Conservation (phyloP, 208 protist genomes). For the Leishmania turanica region DNA sequence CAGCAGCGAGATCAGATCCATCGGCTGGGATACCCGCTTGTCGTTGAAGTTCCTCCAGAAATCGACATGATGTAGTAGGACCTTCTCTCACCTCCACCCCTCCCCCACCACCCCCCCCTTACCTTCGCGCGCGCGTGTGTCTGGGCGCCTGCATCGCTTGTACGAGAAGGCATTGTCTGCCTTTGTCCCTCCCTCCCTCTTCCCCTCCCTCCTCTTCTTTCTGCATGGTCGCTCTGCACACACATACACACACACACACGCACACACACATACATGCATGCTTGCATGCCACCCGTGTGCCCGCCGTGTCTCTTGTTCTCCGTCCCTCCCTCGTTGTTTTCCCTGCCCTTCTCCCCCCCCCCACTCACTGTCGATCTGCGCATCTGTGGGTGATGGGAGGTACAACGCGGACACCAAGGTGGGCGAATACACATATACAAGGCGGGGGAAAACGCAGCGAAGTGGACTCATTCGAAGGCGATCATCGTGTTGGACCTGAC, state of each 20-base stretch:
- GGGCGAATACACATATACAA: too few species aligned
- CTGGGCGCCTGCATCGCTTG: not conserved
- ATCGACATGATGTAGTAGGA: constrained; percentile 27
- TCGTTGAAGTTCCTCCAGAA: constrained; percentile 24
- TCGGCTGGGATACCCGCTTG: constrained; percentile 41
- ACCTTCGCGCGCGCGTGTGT: not conserved
- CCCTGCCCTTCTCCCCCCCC: not conserved
- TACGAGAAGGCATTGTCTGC: not conserved
- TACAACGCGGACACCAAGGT: too few species aligned
- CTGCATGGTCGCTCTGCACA: not conserved
- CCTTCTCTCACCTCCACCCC: not conserved
- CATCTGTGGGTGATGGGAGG: too few species aligned
- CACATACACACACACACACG: constrained; percentile 2
- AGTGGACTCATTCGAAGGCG: not conserved
- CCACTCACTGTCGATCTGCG: not conserved
- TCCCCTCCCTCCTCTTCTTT: not conserved
- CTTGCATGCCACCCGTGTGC: not conserved
- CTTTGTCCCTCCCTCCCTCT: not conserved
- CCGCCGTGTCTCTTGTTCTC: not conserved
- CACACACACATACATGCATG: not conserved
- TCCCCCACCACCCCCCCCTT: not conserved
- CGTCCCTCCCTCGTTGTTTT: too few species aligned
- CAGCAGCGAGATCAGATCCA: constrained; percentile 51
- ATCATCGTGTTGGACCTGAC: not conserved
- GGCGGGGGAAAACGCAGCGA: too few species aligned